These are phyloP conservation scores for Epichloe coenophiala DNA, from an alignment of 2,329 filamentous ascomycete genomes.

Conservation along the genomic window DNA sequence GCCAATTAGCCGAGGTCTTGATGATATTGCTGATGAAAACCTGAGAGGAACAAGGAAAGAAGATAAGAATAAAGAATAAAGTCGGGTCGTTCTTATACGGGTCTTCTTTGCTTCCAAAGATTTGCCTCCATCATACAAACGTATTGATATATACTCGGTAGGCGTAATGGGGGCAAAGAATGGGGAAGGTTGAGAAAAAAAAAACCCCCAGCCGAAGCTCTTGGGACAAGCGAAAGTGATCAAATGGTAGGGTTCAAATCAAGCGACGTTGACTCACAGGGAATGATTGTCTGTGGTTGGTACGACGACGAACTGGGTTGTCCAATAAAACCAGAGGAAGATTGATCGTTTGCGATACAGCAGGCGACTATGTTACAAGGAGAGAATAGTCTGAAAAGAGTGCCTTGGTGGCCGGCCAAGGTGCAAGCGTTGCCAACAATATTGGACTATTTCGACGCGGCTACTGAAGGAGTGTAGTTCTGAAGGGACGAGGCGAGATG, in stretches of 20 bases:
- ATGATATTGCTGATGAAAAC: not conserved
- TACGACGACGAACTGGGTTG: conserved; percentile 12
- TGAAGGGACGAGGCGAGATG: conserved; percentile 17
- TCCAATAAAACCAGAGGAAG: conserved; percentile 1
- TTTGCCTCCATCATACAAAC: not conserved
- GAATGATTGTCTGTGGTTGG: conserved; percentile 16
- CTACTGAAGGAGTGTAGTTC: conserved; percentile 14
- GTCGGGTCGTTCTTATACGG: not conserved
- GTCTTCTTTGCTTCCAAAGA: not conserved
- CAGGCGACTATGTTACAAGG: conserved; percentile 7
- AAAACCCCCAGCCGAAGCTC: not conserved
- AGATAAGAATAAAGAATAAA: not conserved
- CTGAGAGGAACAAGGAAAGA: too few species aligned
- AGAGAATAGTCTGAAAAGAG: conserved; percentile 9
- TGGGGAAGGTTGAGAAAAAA: not conserved
- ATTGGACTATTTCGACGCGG: conserved; percentile 18
- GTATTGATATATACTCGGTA: not conserved
- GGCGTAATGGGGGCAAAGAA: not conserved
- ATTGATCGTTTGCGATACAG: conserved; percentile 5
- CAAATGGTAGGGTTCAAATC: conserved; percentile 6
- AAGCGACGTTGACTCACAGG: conserved; percentile 23
- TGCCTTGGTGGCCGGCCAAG: conserved; percentile 19
- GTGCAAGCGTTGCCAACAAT: conserved; percentile 23
- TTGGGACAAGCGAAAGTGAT: conserved; percentile 6
- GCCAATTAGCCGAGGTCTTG: not conserved